Conservation (phyloP, 768 basidiomycete species). For the Mycena amicta region DNA sequence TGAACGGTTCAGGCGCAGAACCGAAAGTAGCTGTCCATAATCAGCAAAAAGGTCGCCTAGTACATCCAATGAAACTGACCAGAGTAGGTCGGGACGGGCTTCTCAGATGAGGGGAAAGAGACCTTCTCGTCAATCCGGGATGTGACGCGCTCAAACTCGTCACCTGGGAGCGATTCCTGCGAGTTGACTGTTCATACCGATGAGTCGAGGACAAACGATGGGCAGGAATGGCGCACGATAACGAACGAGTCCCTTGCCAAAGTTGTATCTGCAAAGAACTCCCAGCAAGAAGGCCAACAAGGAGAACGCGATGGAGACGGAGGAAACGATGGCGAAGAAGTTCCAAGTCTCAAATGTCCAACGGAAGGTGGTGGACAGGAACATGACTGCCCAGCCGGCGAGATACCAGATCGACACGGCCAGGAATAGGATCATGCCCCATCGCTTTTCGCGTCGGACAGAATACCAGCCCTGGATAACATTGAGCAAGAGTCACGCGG, state of each 20-base stretch:
- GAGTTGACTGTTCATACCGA: constrained; percentile 47
- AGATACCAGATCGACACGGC: constrained; percentile 61
- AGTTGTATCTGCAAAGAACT: constrained; percentile 70
- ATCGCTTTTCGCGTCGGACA: constrained; percentile 64
- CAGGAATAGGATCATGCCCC: constrained; percentile 66
- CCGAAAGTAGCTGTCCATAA: constrained; percentile 32
- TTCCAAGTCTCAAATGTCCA: constrained; percentile 76
- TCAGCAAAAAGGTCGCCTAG: constrained; percentile 20
- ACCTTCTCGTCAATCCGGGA: constrained; percentile 54
- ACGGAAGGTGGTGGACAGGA: constrained; percentile 69
- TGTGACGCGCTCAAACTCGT: constrained; percentile 39
- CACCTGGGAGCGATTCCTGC: constrained; percentile 51
- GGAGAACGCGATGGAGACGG: constrained; percentile 59
- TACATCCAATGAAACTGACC: constrained; percentile 8
- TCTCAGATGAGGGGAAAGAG: constrained; percentile 58
- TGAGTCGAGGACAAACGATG: constrained; percentile 10
- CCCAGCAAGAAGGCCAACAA: constrained; percentile 61
- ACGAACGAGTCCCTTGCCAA: constrained; percentile 70
- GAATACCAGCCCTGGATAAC: constrained; percentile 69
- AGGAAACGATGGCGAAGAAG: constrained; percentile 70
- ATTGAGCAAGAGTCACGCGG: constrained; percentile 1
- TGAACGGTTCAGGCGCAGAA: constrained; percentile 36
- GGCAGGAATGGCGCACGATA: constrained; percentile 53
- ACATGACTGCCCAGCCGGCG: constrained; percentile 72
- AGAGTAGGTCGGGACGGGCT: constrained; percentile 59